Evolutionary conservation across 768 basidiomycete genomes (phyloP), one percentile per base, ranked within the genome.

Genomic region (Lactarius quietus): DNA sequence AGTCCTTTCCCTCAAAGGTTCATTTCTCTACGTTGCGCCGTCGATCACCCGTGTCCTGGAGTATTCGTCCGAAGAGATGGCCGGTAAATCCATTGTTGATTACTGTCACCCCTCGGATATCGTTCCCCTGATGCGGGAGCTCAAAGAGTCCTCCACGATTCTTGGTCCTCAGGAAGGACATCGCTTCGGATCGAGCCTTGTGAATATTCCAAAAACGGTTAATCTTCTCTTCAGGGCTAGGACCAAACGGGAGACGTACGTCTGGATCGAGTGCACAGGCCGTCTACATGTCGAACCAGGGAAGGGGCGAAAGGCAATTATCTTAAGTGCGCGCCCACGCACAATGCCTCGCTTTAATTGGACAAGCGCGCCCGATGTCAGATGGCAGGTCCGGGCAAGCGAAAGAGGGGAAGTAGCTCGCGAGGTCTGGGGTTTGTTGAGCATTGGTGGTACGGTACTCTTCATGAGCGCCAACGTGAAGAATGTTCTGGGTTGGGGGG

Each of bases 261-360:
- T 94, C 23, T 99, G 96, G 96, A 80, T 98, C 18, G 93, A 97
- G 74, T 89, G 87, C 57, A 81, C 88, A n/a, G 96, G 96, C 1
- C 81, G 92, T 35, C 81, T 98, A 45, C 90, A 95, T 71, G 84
- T 92, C 62, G 96, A 99, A 78, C 89, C 93, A 0, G 93, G 94
- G 1, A 98, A 98, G 73, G 94, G 94, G 1, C 80, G 94, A 41
- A 97, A 98, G 76, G 93, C 94, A 2, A 93, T 99, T 72, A 86
- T 99, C 39, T 81, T 99, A n/a, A 86, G 84, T 62, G 95, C 90
- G 0, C 82, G 96, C 10, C 84, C 88, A 35, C 78, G 88, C 53
- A 82, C 82, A 71, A 88, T 92, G 81, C 84, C 86, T 9, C 73
- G 69, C 2, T 74, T 93, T 28, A 74, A 73, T 5, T 94, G 92